Conservation (phyloP, 768 basidiomycete genomes). For the Naganishia friedmannii region DNA sequence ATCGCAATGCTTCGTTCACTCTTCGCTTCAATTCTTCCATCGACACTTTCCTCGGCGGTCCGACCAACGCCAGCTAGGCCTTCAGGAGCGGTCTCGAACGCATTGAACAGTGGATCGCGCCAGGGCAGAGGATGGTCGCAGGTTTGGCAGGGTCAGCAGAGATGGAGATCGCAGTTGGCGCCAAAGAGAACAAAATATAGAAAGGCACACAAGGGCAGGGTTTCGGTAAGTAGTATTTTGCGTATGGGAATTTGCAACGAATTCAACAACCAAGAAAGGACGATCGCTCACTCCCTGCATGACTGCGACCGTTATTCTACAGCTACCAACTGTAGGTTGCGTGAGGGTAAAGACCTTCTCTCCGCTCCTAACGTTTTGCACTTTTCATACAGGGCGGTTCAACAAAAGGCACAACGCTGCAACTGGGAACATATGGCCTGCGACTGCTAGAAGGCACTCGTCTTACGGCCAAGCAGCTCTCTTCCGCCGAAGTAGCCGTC, state of each 20-base stretch:
- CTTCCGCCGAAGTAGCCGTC: slow-evolving; percentile 79
- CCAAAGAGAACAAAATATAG: slow-evolving; percentile 78
- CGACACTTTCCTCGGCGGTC: neutral
- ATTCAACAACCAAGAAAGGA: neutral
- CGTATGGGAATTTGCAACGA: neutral
- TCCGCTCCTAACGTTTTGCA: neutral
- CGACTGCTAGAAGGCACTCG: slow-evolving; percentile 78
- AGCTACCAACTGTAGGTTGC: slow-evolving; percentile 25
- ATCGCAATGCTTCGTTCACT: slow-evolving; percentile 25
- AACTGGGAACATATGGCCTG: slow-evolving; percentile 88
- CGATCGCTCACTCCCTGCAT: slow-evolving; percentile 41
- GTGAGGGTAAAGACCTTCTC: neutral
- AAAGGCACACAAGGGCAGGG: slow-evolving; percentile 84
- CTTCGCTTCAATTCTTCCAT: slow-evolving; percentile 10
- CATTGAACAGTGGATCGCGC: neutral
- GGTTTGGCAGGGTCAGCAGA: slow-evolving; percentile 20
- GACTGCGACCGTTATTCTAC: slow-evolving; percentile 62
- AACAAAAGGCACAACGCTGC: slow-evolving; percentile 85
- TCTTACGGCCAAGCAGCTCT: slow-evolving; percentile 83
- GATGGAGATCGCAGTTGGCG: slow-evolving; percentile 57
- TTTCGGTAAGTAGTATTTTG: slow-evolving; percentile 31
- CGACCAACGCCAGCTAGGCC: neutral
- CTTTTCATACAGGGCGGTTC: slow-evolving; percentile 65
- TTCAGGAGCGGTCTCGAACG: neutral
- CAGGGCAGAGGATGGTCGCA: slow-evolving; percentile 13